A percentile compares a stretch with the other conserved stretches of the same genome.
These are phyloP conservation scores for Coemansia biformis DNA, from an alignment of 192 early-diverging fungal genomes.

Conservation along the genomic window DNA sequence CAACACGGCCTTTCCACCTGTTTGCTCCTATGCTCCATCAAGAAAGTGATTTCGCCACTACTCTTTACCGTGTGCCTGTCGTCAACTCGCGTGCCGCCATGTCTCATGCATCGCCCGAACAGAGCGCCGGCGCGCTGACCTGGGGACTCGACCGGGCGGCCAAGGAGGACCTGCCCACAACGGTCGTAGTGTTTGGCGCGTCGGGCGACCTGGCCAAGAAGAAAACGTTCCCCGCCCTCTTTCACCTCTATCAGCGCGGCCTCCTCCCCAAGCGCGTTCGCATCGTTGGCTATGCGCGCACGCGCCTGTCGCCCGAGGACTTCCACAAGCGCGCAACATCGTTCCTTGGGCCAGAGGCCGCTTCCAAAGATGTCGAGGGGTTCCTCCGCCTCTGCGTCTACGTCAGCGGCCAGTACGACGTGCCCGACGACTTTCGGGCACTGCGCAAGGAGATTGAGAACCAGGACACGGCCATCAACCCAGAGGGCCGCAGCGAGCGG, in stretches of 20 bases:
- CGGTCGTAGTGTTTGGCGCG: conserved; percentile 3
- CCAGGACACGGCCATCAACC: conserved; percentile 64
- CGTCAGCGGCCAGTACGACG: conserved; percentile 78
- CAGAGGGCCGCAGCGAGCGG: conserved; percentile 38
- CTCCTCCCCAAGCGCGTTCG: conserved; percentile 68
- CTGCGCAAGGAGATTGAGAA: conserved; percentile 59
- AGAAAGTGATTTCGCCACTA: no score
- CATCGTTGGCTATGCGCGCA: conserved; percentile 92
- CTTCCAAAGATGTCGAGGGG: conserved; percentile 31
- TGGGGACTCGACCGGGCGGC: conserved; percentile 47
- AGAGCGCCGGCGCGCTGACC: conserved; percentile 11
- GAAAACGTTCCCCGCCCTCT: conserved; percentile 96
- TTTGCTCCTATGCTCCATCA: no score
- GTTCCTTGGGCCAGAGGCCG: conserved; percentile 40
- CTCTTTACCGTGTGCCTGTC: no score
- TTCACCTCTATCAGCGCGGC: conserved; percentile 76
- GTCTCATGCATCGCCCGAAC: no score
- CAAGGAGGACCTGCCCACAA: conserved; percentile 46
- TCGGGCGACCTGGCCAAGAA: conserved; percentile 90
- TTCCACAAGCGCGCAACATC: conserved; percentile 72
- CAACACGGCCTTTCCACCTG: no score
- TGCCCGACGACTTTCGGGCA: conserved; percentile 60
- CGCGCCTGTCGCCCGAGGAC: conserved; percentile 65
- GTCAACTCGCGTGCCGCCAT: no score
- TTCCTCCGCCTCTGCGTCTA: conserved; percentile 77